phyloP scores from a whole-genome alignment of 768 basidiomycete species.

The Termitomyces sp. region DNA sequence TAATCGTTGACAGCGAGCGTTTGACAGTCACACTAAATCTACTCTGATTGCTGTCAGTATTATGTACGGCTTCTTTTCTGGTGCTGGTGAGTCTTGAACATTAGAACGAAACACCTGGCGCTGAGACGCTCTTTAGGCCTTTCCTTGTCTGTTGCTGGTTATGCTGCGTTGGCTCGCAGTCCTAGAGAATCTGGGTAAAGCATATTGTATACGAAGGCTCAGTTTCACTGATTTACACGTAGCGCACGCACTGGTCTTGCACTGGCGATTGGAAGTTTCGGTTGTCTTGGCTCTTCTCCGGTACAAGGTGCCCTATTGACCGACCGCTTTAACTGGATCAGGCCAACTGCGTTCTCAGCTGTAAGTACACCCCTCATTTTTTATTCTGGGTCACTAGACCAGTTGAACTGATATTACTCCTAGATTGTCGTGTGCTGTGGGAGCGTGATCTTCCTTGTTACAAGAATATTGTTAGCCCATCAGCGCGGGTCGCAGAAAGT shows the following conservation, averaged over 20 bases:
- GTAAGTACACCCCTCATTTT: constrained; percentile 18
- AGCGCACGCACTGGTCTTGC: constrained; percentile 34
- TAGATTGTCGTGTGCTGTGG: constrained; percentile 6
- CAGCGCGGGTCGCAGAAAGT: constrained; percentile 6
- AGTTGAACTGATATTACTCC: background rate
- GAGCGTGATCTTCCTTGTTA: constrained; percentile 2
- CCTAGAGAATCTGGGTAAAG: constrained; percentile 32
- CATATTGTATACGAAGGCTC: background rate
- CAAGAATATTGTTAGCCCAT: constrained; percentile 1
- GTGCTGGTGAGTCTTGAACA: constrained; percentile 33
- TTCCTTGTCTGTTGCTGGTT: constrained; percentile 25
- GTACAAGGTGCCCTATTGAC: constrained; percentile 32
- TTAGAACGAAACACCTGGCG: background rate
- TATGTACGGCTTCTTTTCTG: constrained; percentile 44
- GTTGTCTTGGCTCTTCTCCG: constrained; percentile 26
- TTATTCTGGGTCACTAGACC: no score
- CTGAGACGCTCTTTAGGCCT: constrained; percentile 20
- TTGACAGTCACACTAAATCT: constrained; percentile 25
- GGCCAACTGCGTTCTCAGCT: constrained; percentile 29
- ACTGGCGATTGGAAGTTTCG: constrained; percentile 28
- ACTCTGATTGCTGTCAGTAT: constrained; percentile 36
- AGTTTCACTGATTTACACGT: background rate
- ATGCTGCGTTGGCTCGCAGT: constrained; percentile 25
- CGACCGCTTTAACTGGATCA: constrained; percentile 24
- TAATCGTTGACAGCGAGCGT: background rate